These are phyloP conservation scores for Amaranthus hypochondriacus DNA, from an alignment of 148 eudicot genomes.

Conservation along the genomic window DNA sequence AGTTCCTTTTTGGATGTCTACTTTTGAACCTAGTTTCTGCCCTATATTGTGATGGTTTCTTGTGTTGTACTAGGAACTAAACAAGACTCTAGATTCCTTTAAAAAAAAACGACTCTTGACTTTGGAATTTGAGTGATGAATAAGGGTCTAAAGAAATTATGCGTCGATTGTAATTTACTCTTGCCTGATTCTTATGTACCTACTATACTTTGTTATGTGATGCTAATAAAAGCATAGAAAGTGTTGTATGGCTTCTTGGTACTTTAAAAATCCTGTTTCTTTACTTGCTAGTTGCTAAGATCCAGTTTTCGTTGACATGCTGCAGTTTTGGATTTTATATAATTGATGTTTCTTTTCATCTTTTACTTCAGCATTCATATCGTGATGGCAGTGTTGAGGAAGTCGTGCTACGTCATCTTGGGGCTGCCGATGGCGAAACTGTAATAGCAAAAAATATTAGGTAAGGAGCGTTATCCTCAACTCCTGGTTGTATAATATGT, in stretches of 20 bases:
- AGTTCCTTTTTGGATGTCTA: too few species aligned
- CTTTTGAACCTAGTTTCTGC: too few species aligned
- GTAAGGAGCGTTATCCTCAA: slow-evolving; percentile 25
- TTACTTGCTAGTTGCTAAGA: background rate
- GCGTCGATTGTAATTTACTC: background rate
- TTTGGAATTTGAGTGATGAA: too few species aligned
- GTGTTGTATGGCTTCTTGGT: background rate
- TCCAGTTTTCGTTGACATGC: background rate
- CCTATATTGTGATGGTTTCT: too few species aligned
- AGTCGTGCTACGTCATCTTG: slow-evolving; percentile 74
- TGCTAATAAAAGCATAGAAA: background rate
- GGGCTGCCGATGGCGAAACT: slow-evolving; percentile 68
- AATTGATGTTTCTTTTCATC: background rate
- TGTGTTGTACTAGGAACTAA: too few species aligned
- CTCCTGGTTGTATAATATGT: background rate
- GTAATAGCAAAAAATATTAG: slow-evolving; percentile 69
- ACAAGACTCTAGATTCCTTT: too few species aligned
- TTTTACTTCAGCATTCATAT: slow-evolving; percentile 63
- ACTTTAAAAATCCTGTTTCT: background rate
- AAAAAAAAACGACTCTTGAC: too few species aligned
- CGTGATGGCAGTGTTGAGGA: slow-evolving; percentile 84
- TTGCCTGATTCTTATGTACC: background rate
- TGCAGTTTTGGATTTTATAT: slow-evolving; percentile 6
- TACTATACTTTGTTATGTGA: background rate
- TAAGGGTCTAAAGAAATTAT: too few species aligned